A percentile compares a stretch with the other conserved stretches of the same genome.
phyloP scores from a whole-genome alignment of 164 flowering plant genomes.

The Magnolia kwangsiensis region DNA sequence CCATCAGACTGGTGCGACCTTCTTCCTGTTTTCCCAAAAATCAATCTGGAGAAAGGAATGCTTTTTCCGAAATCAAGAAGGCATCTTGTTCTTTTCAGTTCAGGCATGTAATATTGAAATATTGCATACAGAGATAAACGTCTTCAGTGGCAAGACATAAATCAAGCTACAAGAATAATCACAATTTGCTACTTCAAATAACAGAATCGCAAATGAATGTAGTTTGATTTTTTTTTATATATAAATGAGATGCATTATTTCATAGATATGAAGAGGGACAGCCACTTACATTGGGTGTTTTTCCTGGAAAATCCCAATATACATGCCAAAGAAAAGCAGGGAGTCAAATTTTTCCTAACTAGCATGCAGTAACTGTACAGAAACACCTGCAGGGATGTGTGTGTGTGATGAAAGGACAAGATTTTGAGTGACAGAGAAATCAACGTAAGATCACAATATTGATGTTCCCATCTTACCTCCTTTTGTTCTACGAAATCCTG shows the following conservation, averaged over 20 bases:
- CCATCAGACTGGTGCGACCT: no score
- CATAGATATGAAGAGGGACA: not conserved
- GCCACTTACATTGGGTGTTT: conserved; percentile 58
- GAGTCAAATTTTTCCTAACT: not conserved
- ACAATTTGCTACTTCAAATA: not conserved
- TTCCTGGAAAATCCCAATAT: conserved; percentile 41
- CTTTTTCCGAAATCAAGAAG: no score
- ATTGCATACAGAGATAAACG: no score
- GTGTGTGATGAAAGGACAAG: not conserved
- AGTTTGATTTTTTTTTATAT: no score
- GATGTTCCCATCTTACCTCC: conserved; percentile 44
- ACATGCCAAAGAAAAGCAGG: conserved; percentile 30
- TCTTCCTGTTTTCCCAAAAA: no score
- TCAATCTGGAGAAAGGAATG: no score
- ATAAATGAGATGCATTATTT: not conserved
- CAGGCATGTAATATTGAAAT: no score
- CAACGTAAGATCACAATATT: not conserved
- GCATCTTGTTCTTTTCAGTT: no score
- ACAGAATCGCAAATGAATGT: not conserved
- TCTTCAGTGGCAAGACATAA: no score
- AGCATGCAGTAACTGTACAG: no score
- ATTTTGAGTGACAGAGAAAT: not conserved
- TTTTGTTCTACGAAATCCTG: conserved; percentile 72
- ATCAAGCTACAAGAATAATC: not conserved
- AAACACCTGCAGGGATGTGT: no score